These are phyloP conservation scores for Herpetomonas tarakana DNA, from an alignment of 208 protist species.

Conservation along the genomic window DNA sequence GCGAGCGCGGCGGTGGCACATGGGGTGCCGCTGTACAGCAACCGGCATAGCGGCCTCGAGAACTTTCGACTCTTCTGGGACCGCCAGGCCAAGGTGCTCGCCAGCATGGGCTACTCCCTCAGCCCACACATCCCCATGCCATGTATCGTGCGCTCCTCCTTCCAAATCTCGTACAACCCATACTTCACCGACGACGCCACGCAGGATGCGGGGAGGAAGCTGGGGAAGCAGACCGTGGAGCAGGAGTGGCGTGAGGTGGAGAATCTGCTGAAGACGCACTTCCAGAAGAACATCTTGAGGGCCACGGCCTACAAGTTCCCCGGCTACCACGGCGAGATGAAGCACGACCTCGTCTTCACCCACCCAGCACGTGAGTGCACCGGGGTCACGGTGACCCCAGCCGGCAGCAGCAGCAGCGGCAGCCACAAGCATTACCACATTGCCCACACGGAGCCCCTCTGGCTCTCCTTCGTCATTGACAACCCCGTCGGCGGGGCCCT, in stretches of 20 bases:
- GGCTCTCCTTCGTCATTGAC: slow-evolving; percentile 51
- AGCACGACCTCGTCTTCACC: slow-evolving; percentile 3
- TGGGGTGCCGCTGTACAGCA: slow-evolving; percentile 54
- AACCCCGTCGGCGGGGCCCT: slow-evolving; percentile 61
- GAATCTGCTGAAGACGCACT: slow-evolving; percentile 26
- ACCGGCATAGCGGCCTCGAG: slow-evolving; percentile 20
- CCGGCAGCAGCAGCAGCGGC: neutral
- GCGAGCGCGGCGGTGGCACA: slow-evolving; percentile 41
- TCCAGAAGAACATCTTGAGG: slow-evolving; percentile 13
- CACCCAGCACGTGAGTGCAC: neutral
- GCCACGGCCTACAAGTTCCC: slow-evolving; percentile 18
- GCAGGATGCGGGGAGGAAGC: slow-evolving; percentile 18
- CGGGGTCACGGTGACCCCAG: neutral
- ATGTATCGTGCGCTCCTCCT: slow-evolving; percentile 39
- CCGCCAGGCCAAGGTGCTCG: slow-evolving; percentile 42
- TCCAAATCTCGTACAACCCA: slow-evolving; percentile 47
- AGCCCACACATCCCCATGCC: slow-evolving; percentile 78
- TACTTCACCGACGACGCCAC: slow-evolving; percentile 56
- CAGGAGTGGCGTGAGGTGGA: slow-evolving; percentile 74
- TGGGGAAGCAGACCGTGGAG: slow-evolving; percentile 39
- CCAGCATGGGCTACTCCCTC: slow-evolving; percentile 39
- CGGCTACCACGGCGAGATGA: slow-evolving; percentile 8
- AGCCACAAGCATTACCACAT: slow-evolving; percentile 25
- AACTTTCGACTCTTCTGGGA: slow-evolving; percentile 55
- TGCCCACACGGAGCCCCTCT: slow-evolving; percentile 54